These are phyloP conservation scores for Cyclostephanos tholiformis DNA, from an alignment of 108 stramenopile genomes.

Conservation along the genomic window DNA sequence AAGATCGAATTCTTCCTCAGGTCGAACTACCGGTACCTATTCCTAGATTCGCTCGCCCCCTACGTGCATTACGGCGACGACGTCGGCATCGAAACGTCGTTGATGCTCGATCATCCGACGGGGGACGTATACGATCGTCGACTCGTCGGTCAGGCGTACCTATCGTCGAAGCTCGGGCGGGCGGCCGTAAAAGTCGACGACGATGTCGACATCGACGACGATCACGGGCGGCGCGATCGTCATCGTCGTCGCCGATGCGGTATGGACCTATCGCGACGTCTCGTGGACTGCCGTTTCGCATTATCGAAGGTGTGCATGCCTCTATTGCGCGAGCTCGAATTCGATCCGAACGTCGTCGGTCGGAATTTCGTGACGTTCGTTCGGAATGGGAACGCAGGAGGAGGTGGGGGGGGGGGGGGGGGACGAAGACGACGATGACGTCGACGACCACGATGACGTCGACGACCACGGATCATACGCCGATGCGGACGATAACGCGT, in stretches of 20 bases:
- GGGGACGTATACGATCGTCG: slow-evolving; percentile 23
- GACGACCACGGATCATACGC: background rate
- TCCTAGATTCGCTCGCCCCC: slow-evolving; percentile 39
- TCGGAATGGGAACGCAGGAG: background rate
- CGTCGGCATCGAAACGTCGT: slow-evolving; percentile 35
- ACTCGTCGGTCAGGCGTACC: slow-evolving; percentile 36
- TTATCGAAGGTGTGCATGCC: slow-evolving; percentile 60
- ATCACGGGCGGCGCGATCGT: too few relatives aligned
- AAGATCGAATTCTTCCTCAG: slow-evolving; percentile 38
- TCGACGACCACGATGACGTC: background rate
- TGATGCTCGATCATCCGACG: slow-evolving; percentile 41
- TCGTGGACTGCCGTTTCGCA: slow-evolving; percentile 57
- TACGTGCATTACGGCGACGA: slow-evolving; percentile 59
- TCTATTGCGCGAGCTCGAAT: slow-evolving; percentile 53
- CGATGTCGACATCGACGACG: too few relatives aligned
- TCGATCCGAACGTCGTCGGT: slow-evolving; percentile 9
- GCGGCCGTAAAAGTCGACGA: background rate
- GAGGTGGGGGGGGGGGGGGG: background rate
- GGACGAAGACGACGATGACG: background rate
- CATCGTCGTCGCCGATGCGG: slow-evolving; percentile 10
- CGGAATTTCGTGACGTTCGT: slow-evolving; percentile 39
- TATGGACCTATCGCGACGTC: slow-evolving; percentile 19
- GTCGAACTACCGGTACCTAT: slow-evolving; percentile 47
- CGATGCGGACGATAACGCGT: background rate
- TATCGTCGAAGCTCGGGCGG: slow-evolving; percentile 35